A percentile compares a stretch with the other conserved stretches of the same genome.
phyloP scores from a whole-genome alignment of 2,329 filamentous ascomycete species.

The Fusarium sp. region DNA sequence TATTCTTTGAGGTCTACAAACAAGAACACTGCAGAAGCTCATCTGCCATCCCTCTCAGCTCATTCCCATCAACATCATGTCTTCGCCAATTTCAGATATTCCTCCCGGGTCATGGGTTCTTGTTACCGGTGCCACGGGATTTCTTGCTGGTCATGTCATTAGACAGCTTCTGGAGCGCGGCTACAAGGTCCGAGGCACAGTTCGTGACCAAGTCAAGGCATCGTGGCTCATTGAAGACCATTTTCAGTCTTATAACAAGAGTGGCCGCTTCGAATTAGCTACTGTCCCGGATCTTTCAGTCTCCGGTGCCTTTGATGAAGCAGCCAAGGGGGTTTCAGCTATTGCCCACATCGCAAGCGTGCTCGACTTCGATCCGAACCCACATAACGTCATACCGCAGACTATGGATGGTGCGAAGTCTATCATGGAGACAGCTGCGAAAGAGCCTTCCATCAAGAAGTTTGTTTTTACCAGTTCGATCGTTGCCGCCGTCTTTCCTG shows the following conservation, averaged over 20 bases:
- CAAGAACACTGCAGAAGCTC: too few relatives aligned
- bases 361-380: conserved; percentile 57
- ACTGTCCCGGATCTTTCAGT: conserved; percentile 57
- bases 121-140: conserved; percentile 63
- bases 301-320: conserved; percentile 54
- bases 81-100: conserved; percentile 30
- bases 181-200: conserved; percentile 61
- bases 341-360: conserved; percentile 64
- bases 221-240: conserved; percentile 54
- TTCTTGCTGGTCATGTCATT: conserved; percentile 59
- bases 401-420: conserved; percentile 56
- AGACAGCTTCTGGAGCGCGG: conserved; percentile 58
- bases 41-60: background rate
- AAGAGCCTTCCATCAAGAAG: conserved; percentile 57
- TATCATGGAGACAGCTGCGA: conserved; percentile 58
- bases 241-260: conserved; percentile 50
- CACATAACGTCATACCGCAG: conserved; percentile 59
- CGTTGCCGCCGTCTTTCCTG: conserved; percentile 24
- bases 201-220: conserved; percentile 53
- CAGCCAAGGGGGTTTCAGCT: conserved; percentile 53
- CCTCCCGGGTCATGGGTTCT: conserved; percentile 54
- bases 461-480: conserved; percentile 50
- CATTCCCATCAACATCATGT: background rate
- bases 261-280: conserved; percentile 55
- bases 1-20: background rate